These are phyloP conservation scores for Yamadazyma aaseri DNA, from an alignment of 1,139 yeast genomes.

Conservation along the genomic window DNA sequence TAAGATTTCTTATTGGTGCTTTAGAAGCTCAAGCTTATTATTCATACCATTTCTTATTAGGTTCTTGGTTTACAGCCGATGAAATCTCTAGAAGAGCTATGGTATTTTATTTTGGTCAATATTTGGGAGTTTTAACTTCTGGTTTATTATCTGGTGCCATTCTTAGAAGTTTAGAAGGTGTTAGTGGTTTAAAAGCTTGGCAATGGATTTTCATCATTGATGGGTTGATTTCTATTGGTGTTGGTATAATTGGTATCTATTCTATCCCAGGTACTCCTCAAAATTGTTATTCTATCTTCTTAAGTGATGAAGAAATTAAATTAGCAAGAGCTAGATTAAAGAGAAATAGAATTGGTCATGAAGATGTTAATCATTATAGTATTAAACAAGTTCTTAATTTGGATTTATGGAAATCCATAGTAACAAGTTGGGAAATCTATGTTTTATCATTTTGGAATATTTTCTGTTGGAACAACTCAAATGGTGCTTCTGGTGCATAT, in stretches of 20 bases:
- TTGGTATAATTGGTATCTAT: conserved; percentile 62
- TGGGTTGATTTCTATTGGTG: conserved; percentile 56
- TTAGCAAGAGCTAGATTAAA: conserved; percentile 58
- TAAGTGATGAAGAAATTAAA: conserved; percentile 62
- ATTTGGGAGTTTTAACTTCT: conserved; percentile 59
- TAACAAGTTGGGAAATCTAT: conserved; percentile 57
- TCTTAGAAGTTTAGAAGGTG: conserved; percentile 45
- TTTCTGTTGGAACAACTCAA: conserved; percentile 62
- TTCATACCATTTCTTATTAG: conserved; percentile 60
- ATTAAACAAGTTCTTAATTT: conserved; percentile 28
- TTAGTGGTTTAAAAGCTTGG: conserved; percentile 59
- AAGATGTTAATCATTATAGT: conserved; percentile 27
- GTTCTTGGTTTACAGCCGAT: conserved; percentile 56
- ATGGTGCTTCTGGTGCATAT: conserved; percentile 50
- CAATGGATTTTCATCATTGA: conserved; percentile 74
- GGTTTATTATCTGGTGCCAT: conserved; percentile 67
- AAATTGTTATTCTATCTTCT: conserved; percentile 53
- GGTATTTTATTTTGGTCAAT: conserved; percentile 59
- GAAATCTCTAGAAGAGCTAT: conserved; percentile 63
- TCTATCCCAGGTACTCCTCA: conserved; percentile 70
- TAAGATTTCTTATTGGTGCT: conserved; percentile 61
- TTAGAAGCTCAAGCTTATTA: conserved; percentile 63
- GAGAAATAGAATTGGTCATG: conserved; percentile 37
- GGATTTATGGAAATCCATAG: conserved; percentile 47
- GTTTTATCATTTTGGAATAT: conserved; percentile 51